phyloP scores from a whole-genome alignment of 2,329 filamentous ascomycete genomes.

The Kalmusia sp. region DNA sequence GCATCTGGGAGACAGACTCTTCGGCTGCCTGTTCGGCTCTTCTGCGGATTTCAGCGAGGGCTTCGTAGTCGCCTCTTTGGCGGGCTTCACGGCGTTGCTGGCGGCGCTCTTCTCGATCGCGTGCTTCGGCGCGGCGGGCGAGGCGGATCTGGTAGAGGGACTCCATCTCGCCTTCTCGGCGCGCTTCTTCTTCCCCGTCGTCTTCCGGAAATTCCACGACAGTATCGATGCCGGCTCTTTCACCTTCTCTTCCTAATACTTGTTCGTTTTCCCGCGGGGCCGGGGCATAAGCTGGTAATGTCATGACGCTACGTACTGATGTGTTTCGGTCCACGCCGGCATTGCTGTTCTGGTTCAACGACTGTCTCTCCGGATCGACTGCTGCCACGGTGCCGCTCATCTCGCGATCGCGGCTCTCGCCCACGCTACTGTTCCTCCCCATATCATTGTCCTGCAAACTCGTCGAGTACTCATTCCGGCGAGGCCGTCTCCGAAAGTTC shows the following conservation, averaged over 20 bases:
- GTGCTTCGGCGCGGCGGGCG: constrained; percentile 75
- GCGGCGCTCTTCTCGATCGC: constrained; percentile 79
- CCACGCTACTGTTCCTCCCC: constrained; percentile 23
- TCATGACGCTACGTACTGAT: constrained; percentile 92
- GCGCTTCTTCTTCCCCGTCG: constrained; percentile 75
- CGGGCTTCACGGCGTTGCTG: constrained; percentile 75
- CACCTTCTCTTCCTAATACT: constrained; percentile 86
- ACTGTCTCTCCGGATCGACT: constrained; percentile 33
- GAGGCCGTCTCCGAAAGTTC: constrained; percentile 32
- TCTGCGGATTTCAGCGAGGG: constrained; percentile 67
- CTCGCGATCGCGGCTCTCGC: constrained; percentile 32
- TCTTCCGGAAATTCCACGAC: constrained; percentile 87
- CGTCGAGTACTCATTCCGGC: constrained; percentile 41
- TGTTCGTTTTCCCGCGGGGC: constrained; percentile 78
- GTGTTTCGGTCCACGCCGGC: constrained; percentile 77
- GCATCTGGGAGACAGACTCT: constrained; percentile 50
- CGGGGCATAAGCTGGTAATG: constrained; percentile 82
- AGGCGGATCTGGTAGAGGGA: constrained; percentile 87
- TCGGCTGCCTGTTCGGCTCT: constrained; percentile 54
- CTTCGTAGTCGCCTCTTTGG: constrained; percentile 70
- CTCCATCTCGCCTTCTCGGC: constrained; percentile 91
- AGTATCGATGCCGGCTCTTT: constrained; percentile 88
- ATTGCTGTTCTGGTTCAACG: constrained; percentile 1
- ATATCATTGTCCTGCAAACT: constrained; percentile 43
- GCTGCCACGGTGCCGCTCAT: constrained; percentile 32